These are phyloP conservation scores for Nelumbo lutea DNA, from an alignment of 164 flowering plant genomes.

Conservation along the genomic window DNA sequence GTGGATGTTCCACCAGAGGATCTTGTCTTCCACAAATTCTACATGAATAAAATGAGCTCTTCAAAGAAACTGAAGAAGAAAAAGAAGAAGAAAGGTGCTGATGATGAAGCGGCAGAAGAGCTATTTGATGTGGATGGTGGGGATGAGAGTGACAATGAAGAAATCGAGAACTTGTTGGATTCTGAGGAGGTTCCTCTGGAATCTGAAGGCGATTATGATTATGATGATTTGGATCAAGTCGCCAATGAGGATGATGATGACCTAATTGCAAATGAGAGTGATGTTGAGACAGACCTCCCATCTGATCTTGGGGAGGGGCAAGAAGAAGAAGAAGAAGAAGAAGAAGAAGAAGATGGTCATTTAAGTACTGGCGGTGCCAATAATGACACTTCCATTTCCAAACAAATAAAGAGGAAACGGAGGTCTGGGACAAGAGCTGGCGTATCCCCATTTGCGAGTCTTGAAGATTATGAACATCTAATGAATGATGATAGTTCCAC, in stretches of 20 bases:
- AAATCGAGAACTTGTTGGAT: slow-evolving; percentile 70
- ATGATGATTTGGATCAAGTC: slow-evolving; percentile 66
- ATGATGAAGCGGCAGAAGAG: slow-evolving; percentile 68
- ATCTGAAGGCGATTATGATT: slow-evolving; percentile 70
- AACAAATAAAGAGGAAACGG: slow-evolving; percentile 34
- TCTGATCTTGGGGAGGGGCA: slow-evolving; percentile 37
- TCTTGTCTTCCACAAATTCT: slow-evolving; percentile 90
- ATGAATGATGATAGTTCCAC: slow-evolving; percentile 32
- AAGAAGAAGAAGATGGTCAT: slow-evolving; percentile 17
- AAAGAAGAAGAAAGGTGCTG: slow-evolving; percentile 57
- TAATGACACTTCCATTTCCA: background rate
- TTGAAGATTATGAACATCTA: slow-evolving; percentile 82
- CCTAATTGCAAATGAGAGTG: slow-evolving; percentile 61
- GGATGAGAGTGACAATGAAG: slow-evolving; percentile 85
- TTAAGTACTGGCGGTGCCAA: slow-evolving; percentile 5
- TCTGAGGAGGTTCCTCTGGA: slow-evolving; percentile 29
- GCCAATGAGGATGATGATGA: slow-evolving; percentile 79
- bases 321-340: slow-evolving; percentile 23
- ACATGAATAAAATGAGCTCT: slow-evolving; percentile 63
- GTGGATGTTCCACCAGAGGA: slow-evolving; percentile 90
- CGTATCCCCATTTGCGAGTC: slow-evolving; percentile 83
- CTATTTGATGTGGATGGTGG: slow-evolving; percentile 33
- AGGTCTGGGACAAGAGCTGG: slow-evolving; percentile 31
- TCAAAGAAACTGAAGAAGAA: slow-evolving; percentile 76
- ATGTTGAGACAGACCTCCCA: slow-evolving; percentile 43